phyloP scores from a whole-genome alignment of 2,329 filamentous ascomycete genomes.

The Monilinia polystroma region DNA sequence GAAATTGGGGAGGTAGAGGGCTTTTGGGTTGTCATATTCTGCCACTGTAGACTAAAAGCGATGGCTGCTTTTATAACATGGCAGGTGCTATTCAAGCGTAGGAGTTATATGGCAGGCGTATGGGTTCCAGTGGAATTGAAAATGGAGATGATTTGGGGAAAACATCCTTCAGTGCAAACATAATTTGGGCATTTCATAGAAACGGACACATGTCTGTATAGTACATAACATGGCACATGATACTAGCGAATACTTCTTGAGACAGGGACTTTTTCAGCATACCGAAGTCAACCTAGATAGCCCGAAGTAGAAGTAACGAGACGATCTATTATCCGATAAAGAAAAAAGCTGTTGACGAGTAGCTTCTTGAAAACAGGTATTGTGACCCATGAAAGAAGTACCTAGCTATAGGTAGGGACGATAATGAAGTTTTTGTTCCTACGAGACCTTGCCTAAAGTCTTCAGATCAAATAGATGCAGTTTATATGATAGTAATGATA shows the following conservation, averaged over 20 bases:
- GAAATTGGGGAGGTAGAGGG: constrained; percentile 87
- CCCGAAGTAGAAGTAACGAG: background rate
- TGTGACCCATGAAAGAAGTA: too few relatives aligned
- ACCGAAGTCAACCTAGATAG: constrained; percentile 3
- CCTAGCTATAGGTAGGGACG: background rate
- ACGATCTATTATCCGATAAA: background rate
- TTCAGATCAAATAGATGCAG: background rate
- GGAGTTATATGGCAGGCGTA: constrained; percentile 31
- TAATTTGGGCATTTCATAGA: background rate
- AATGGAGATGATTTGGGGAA: background rate
- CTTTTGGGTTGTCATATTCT: constrained; percentile 88
- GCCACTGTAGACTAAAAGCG: constrained; percentile 57
- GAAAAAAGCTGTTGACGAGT: background rate
- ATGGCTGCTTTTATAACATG: background rate
- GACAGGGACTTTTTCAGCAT: background rate
- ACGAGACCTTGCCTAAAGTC: background rate
- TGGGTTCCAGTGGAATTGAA: constrained; percentile 8
- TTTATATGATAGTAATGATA: background rate
- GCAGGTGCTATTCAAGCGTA: background rate
- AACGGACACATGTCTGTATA: background rate
- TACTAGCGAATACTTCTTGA: background rate
- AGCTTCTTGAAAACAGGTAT: background rate
- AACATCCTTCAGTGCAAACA: background rate
- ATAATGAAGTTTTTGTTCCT: background rate
- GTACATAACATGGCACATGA: background rate